These are phyloP conservation scores for Penicillium sp. DNA, from an alignment of 2,329 filamentous ascomycete genomes.

Conservation along the genomic window DNA sequence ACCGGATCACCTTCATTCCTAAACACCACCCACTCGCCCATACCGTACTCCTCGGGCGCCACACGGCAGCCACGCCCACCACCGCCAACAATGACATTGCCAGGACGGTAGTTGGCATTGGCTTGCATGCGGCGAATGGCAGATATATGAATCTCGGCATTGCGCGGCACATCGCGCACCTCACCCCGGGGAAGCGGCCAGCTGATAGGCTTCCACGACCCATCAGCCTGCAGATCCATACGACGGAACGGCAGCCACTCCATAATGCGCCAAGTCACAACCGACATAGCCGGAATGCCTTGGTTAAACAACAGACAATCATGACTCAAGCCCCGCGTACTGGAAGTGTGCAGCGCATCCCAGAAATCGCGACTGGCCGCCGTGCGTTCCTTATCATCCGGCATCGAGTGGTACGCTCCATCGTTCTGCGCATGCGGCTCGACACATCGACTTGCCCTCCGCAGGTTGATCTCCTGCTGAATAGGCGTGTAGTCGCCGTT, in stretches of 20 bases:
- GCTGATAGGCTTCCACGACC: constrained; percentile 75
- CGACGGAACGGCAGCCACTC: constrained; percentile 79
- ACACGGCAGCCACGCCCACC: constrained; percentile 68
- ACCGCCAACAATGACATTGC: constrained; percentile 77
- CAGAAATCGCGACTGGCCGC: constrained; percentile 53
- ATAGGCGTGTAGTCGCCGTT: constrained; percentile 40
- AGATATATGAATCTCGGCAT: constrained; percentile 71
- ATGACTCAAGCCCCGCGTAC: constrained; percentile 60
- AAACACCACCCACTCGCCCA: constrained; percentile 71
- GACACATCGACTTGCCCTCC: constrained; percentile 9
- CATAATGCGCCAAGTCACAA: constrained; percentile 74
- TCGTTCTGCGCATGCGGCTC: constrained; percentile 15
- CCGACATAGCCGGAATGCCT: constrained; percentile 58
- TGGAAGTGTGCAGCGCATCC: constrained; percentile 60
- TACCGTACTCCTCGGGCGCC: constrained; percentile 65
- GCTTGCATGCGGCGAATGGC: constrained; percentile 71
- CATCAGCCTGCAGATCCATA: constrained; percentile 74
- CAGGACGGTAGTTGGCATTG: constrained; percentile 68
- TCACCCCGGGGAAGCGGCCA: constrained; percentile 81
- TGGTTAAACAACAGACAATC: constrained; percentile 69
- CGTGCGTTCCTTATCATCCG: constrained; percentile 26
- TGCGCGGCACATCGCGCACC: constrained; percentile 71
- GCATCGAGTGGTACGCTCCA: constrained; percentile 13
- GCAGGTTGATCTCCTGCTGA: constrained; percentile 23
- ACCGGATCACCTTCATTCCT: constrained; percentile 66